phyloP scores from a whole-genome alignment of 805 yeast genomes.

The Pichia eremophila region DNA sequence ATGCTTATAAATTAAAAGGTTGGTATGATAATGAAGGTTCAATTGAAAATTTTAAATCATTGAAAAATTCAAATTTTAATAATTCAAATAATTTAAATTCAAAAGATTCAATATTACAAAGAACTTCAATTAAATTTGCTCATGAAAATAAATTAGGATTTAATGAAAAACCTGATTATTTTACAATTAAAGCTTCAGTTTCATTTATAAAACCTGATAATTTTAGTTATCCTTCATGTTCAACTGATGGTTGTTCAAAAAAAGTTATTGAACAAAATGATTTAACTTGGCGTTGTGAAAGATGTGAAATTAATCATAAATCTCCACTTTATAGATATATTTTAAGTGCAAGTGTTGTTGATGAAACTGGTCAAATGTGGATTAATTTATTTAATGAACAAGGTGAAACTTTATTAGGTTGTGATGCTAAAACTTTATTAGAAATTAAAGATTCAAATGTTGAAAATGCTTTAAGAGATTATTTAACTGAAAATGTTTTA shows the following conservation, averaged over 20 bases:
- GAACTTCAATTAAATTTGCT: slow-evolving; percentile 60
- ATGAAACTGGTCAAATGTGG: slow-evolving; percentile 79
- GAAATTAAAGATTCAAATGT: slow-evolving; percentile 41
- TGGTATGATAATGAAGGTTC: slow-evolving; percentile 87
- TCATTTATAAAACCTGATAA: slow-evolving; percentile 63
- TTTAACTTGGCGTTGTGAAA: slow-evolving; percentile 89
- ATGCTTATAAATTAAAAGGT: slow-evolving; percentile 81
- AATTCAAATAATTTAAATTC: slow-evolving; percentile 24
- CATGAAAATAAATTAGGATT: slow-evolving; percentile 61
- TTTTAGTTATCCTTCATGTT: slow-evolving; percentile 87
- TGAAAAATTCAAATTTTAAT: slow-evolving; percentile 34
- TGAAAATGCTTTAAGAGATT: slow-evolving; percentile 25
- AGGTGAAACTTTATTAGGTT: slow-evolving; percentile 55
- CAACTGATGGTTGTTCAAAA: slow-evolving; percentile 65
- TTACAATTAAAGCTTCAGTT: slow-evolving; percentile 65
- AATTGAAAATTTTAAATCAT: slow-evolving; percentile 47
- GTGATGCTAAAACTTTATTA: slow-evolving; percentile 54
- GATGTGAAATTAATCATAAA: slow-evolving; percentile 63
- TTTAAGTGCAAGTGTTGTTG: slow-evolving; percentile 67
- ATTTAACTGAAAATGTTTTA: slow-evolving; percentile 28
- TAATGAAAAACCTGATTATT: slow-evolving; percentile 73
- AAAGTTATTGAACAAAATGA: slow-evolving; percentile 69
- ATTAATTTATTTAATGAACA: slow-evolving; percentile 79
- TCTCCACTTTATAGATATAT: slow-evolving; percentile 76
- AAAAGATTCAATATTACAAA: slow-evolving; percentile 37